Conservation (phyloP, 495 filamentous ascomycete species). For the Tuber umbilicatum region DNA sequence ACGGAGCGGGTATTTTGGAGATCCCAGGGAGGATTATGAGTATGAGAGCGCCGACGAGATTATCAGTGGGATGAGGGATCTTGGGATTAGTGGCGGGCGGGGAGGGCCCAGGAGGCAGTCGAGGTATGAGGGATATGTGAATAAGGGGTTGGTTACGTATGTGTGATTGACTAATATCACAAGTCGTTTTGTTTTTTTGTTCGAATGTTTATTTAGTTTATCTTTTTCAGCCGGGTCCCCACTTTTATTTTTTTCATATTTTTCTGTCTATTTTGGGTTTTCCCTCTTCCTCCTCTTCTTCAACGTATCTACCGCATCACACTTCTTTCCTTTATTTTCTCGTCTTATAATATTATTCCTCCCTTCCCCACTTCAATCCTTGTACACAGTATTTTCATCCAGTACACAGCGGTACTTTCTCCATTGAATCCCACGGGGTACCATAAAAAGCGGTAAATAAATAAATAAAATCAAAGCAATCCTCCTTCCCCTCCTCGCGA, state of each 20-base stretch:
- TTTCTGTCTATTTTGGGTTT: conserved; percentile 9
- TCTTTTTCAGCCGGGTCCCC: conserved; percentile 8
- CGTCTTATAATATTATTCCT: neutral
- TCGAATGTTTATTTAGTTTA: conserved; percentile 11
- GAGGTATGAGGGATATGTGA: neutral
- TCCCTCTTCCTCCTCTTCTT: neutral
- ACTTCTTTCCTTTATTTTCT: neutral
- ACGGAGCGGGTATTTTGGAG: conserved; percentile 26
- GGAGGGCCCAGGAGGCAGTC: conserved; percentile 9
- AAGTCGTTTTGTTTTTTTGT: neutral
- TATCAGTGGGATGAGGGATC: conserved; percentile 15
- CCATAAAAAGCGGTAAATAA: neutral
- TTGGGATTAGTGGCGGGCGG: conserved; percentile 15
- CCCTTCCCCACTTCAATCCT: neutral
- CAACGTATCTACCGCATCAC: neutral
- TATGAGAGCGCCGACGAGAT: conserved; percentile 32
- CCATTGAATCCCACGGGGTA: neutral
- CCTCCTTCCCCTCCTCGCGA: neutral
- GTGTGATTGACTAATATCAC: conserved; percentile 5
- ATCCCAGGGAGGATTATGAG: conserved; percentile 24
- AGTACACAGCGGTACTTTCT: neutral
- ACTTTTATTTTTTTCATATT: conserved; percentile 20
- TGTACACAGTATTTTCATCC: neutral
- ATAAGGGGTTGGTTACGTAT: conserved; percentile 17
- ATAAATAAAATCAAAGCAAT: neutral